phyloP scores from a whole-genome alignment of 352 stramenopile genomes.

The Phytophthora cactorum region DNA sequence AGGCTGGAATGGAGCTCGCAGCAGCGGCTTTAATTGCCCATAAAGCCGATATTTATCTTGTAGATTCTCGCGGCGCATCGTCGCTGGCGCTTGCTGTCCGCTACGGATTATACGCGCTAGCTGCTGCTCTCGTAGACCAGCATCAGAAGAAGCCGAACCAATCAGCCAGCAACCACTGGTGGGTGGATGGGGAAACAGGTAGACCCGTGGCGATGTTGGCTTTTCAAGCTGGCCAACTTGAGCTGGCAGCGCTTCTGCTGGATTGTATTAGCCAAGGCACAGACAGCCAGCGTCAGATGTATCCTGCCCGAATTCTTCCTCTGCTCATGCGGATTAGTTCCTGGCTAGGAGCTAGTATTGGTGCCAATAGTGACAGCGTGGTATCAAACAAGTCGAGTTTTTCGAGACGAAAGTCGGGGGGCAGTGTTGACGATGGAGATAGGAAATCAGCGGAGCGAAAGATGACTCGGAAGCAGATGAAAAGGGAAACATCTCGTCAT shows the following conservation, averaged over 20 bases:
- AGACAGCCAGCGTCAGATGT: slow-evolving; percentile 23
- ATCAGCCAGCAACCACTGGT: slow-evolving; percentile 29
- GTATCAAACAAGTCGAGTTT: slow-evolving; percentile 12
- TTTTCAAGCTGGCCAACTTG: slow-evolving; percentile 62
- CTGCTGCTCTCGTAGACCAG: slow-evolving; percentile 35
- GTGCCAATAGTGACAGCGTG: slow-evolving; percentile 2
- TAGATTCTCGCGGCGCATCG: slow-evolving; percentile 51
- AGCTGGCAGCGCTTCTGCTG: slow-evolving; percentile 62
- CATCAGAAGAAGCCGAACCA: slow-evolving; percentile 31
- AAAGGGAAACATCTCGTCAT: slow-evolving; percentile 4
- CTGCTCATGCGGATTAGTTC: slow-evolving; percentile 51
- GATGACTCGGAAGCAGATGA: slow-evolving; percentile 35
- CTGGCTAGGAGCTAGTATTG: slow-evolving; percentile 40
- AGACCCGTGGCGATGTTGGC: slow-evolving; percentile 53
- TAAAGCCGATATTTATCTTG: slow-evolving; percentile 45
- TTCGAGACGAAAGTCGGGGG: slow-evolving; percentile 16
- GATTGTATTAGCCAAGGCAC: slow-evolving; percentile 40
- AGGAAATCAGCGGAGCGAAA: slow-evolving; percentile 10
- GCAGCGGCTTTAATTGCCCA: slow-evolving; percentile 53
- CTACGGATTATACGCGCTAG: slow-evolving; percentile 65
- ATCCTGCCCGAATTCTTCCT: slow-evolving; percentile 49
- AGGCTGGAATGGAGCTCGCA: slow-evolving; percentile 50
- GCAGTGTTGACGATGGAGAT: background rate
- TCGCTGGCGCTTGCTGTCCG: slow-evolving; percentile 59
- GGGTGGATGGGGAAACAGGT: slow-evolving; percentile 60